Evolutionary conservation across 768 basidiomycete species (phyloP).

Genomic region (Mycena maculata): DNA sequence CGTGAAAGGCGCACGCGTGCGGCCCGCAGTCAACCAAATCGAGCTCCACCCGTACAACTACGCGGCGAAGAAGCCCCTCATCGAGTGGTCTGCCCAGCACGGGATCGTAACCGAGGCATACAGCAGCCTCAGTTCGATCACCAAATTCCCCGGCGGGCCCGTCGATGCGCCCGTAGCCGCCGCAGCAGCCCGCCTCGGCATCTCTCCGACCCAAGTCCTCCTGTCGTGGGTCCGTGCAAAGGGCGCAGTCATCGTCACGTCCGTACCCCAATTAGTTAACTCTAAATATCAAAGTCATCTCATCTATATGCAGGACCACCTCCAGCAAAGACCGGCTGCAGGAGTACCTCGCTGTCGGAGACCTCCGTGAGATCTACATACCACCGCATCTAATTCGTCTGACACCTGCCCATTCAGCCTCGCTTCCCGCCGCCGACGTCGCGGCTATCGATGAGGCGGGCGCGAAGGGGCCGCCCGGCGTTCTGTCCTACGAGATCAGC

Average conservation of each 20-base stretch:
- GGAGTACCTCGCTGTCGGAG: conserved; percentile 59
- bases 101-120: conserved; percentile 63
- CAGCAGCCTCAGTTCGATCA: conserved; percentile 59
- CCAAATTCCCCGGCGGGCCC: conserved; percentile 56
- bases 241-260: conserved; percentile 60
- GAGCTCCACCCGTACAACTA: conserved; percentile 65
- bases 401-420: conserved; percentile 38
- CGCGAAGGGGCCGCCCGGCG: conserved; percentile 47
- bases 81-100: conserved; percentile 56
- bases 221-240: conserved; percentile 62
- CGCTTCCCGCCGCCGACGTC: conserved; percentile 55
- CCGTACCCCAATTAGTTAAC: conserved; percentile 19
- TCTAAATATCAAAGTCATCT: not conserved
- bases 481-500: not conserved
- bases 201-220: conserved; percentile 62
- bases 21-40: conserved; percentile 53
- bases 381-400: not conserved
- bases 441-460: conserved; percentile 59
- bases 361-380: conserved; percentile 44
- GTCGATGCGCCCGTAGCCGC: conserved; percentile 57
- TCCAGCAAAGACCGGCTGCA: conserved; percentile 55
- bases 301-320: conserved; percentile 47
- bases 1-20: conserved; percentile 52
- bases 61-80: conserved; percentile 49
- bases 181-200: conserved; percentile 53